phyloP scores from a whole-genome alignment of 495 filamentous ascomycete species.

The Penicillium paxilli region DNA sequence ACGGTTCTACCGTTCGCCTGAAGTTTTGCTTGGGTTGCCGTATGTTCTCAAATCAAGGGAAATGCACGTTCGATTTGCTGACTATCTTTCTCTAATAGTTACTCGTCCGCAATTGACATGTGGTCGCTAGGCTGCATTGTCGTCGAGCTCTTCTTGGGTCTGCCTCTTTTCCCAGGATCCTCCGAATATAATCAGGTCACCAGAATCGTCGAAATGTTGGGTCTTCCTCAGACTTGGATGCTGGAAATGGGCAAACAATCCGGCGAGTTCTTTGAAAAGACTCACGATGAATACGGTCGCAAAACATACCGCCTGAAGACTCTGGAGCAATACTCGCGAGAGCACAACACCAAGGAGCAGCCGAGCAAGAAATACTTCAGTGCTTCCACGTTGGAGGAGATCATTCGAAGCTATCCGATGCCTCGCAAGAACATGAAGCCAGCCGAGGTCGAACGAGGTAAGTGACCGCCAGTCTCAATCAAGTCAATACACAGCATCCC shows the following conservation, averaged over 20 bases:
- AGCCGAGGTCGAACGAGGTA: conserved; percentile 93
- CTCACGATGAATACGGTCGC: conserved; percentile 86
- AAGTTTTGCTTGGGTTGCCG: conserved; percentile 90
- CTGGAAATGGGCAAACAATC: conserved; percentile 98
- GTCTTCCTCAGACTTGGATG: conserved; percentile 97
- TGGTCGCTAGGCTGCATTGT: conserved; percentile 99
- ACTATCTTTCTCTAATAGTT: conserved; percentile 42
- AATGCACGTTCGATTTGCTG: neutral
- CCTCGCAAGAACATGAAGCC: conserved; percentile 99
- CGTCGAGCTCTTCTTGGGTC: conserved; percentile 93
- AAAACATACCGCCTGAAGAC: conserved; percentile 90
- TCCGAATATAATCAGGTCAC: conserved; percentile 99
- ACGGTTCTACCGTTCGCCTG: conserved; percentile 95
- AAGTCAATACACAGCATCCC: neutral
- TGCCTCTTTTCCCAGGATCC: conserved; percentile 95
- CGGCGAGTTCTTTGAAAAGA: conserved; percentile 96
- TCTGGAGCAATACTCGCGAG: conserved; percentile 95
- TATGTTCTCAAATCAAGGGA: conserved; percentile 49
- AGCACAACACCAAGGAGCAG: conserved; percentile 95
- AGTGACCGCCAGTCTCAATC: too few species aligned
- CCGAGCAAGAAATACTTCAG: conserved; percentile 99
- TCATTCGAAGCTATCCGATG: conserved; percentile 97
- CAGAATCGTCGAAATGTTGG: conserved; percentile 97
- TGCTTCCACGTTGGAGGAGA: conserved; percentile 89
- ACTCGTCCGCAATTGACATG: conserved; percentile 99